Conservation (phyloP, 2,329 filamentous ascomycete species). For the Sporothrix euskadiensis region DNA sequence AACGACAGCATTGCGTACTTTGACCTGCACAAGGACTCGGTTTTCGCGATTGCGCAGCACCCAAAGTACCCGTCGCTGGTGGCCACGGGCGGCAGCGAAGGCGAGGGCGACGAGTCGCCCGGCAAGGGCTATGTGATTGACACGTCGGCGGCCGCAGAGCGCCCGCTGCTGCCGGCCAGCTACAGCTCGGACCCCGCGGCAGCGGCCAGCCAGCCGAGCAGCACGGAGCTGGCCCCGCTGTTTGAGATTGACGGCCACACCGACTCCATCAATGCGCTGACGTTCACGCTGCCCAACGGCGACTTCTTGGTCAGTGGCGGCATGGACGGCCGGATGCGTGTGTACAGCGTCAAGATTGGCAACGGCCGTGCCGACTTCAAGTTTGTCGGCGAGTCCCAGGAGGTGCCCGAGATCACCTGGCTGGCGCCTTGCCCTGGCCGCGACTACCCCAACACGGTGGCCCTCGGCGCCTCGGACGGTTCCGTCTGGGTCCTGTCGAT, state of each 20-base stretch:
- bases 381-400: constrained; percentile 75
- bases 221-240: constrained; percentile 63
- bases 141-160: constrained; percentile 60
- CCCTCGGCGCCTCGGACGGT: constrained; percentile 85
- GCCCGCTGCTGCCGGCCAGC: constrained; percentile 73
- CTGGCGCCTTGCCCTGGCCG: constrained; percentile 71
- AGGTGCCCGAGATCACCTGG: constrained; percentile 97
- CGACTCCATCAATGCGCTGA: constrained; percentile 84
- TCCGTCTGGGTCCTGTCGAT: constrained; percentile 96
- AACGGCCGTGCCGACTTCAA: constrained; percentile 44
- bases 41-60: constrained; percentile 94
- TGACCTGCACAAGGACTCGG: constrained; percentile 83
- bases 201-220: constrained; percentile 49
- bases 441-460: constrained; percentile 74
- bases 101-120: constrained; percentile 57
- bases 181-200: constrained; percentile 65
- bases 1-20: constrained; percentile 96
- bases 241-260: constrained; percentile 84
- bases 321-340: constrained; percentile 78
- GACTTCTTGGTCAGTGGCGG: constrained; percentile 86
- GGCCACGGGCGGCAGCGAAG: constrained; percentile 77
- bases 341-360: constrained; percentile 60
- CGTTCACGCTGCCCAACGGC: constrained; percentile 80
- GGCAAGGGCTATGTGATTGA: constrained; percentile 89
- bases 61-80: constrained; percentile 75